These are phyloP conservation scores for Centaurea solstitialis DNA, from an alignment of 129 eudicot species.

Conservation along the genomic window DNA sequence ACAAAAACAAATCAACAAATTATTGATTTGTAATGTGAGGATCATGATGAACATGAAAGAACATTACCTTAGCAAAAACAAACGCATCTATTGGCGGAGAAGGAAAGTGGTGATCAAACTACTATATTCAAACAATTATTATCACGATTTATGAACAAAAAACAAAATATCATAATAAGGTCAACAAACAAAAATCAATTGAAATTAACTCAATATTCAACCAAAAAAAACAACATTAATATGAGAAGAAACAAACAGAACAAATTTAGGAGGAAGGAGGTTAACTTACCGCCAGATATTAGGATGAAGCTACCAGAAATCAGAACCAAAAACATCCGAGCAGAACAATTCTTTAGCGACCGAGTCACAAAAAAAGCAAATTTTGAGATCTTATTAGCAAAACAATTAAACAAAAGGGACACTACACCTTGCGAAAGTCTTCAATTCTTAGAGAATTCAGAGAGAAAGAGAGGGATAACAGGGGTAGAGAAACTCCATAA, in stretches of 20 bases:
- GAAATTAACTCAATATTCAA: neutral
- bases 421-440: neutral
- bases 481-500: no score
- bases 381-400: conserved; percentile 1
- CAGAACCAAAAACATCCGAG: conserved; percentile 11
- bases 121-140: neutral
- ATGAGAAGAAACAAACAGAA: neutral
- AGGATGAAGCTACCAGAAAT: neutral
- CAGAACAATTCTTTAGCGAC: conserved; percentile 7
- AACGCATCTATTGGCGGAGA: no score
- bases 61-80: no score
- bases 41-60: no score
- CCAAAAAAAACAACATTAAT: conserved; percentile 3
- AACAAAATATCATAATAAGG: conserved; percentile 5
- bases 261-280: neutral
- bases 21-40: no score
- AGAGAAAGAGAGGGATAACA: neutral
- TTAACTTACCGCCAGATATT: conserved; percentile 54
- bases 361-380: neutral
- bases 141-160: neutral
- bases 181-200: neutral
- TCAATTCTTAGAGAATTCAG: neutral
- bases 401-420: neutral
- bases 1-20: no score
- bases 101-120: neutral